These are phyloP conservation scores for Malus orientalis DNA, from an alignment of 306 rosid species.

Conservation along the genomic window DNA sequence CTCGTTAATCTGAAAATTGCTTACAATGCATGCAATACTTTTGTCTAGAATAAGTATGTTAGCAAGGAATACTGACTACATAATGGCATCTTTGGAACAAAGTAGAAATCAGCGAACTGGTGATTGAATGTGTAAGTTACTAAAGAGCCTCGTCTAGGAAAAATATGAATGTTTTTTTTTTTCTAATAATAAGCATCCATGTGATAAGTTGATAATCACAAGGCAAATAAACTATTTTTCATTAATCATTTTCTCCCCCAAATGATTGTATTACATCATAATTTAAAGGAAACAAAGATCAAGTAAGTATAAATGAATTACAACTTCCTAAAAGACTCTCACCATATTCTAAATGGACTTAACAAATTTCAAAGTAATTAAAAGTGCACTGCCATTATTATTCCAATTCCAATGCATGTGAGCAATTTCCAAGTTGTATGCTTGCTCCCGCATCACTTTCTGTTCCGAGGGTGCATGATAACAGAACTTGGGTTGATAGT, in stretches of 20 bases:
- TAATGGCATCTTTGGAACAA: background rate
- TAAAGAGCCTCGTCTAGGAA: background rate
- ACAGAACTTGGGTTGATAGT: background rate
- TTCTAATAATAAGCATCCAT: background rate
- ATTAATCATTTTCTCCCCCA: too few relatives aligned
- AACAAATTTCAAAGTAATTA: too few relatives aligned
- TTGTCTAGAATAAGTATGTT: background rate
- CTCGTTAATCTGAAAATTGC: background rate
- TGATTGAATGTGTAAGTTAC: background rate
- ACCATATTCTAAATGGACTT: too few relatives aligned
- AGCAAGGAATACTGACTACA: background rate
- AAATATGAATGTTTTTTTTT: background rate
- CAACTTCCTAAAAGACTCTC: too few relatives aligned
- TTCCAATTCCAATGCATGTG: too few relatives aligned
- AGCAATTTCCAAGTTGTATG: too few relatives aligned
- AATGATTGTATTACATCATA: too few relatives aligned
- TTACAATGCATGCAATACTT: background rate
- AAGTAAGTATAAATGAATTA: too few relatives aligned
- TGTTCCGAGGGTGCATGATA: background rate
- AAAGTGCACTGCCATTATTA: too few relatives aligned
- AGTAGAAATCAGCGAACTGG: background rate
- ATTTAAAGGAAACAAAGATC: too few relatives aligned
- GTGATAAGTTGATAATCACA: background rate
- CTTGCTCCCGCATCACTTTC: background rate
- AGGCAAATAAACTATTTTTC: too few relatives aligned